Conservation (phyloP, 2,329 filamentous ascomycete species). For the Xylaria sp. region DNA sequence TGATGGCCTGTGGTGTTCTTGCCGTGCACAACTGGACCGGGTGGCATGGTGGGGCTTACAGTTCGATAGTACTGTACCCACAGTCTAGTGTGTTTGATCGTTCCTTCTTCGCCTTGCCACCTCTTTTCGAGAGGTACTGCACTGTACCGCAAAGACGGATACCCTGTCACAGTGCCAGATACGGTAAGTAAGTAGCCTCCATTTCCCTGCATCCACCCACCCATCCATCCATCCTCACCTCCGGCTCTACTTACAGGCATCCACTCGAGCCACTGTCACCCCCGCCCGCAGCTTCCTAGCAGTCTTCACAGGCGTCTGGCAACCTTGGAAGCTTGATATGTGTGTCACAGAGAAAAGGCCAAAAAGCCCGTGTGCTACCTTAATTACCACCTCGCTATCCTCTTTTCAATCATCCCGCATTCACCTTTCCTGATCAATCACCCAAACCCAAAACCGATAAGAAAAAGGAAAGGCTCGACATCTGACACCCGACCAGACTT, state of each 20-base stretch:
- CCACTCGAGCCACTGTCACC: constrained; percentile 39
- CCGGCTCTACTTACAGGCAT: constrained; percentile 26
- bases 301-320: constrained; percentile 51
- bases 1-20: constrained; percentile 28
- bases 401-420: constrained; percentile 63
- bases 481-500: constrained; percentile 43
- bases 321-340: constrained; percentile 52
- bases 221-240: constrained; percentile 32
- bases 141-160: constrained; percentile 1
- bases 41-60: neutral
- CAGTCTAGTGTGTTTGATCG: constrained; percentile 18
- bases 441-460: constrained; percentile 53
- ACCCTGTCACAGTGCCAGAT: constrained; percentile 2
- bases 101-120: constrained; percentile 17
- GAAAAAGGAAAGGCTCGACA: constrained; percentile 43
- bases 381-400: constrained; percentile 58
- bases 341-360: constrained; percentile 51
- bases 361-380: constrained; percentile 57
- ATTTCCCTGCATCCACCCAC: constrained; percentile 33
- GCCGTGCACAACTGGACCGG: constrained; percentile 20
- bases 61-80: constrained; percentile 17
- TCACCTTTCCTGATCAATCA: constrained; percentile 61
- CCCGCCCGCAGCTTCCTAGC: constrained; percentile 44
- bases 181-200: constrained; percentile 27
- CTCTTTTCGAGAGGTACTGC: neutral